Conservation (phyloP, 1,284 basidiomycete genomes). For the Vanrija sp. region DNA sequence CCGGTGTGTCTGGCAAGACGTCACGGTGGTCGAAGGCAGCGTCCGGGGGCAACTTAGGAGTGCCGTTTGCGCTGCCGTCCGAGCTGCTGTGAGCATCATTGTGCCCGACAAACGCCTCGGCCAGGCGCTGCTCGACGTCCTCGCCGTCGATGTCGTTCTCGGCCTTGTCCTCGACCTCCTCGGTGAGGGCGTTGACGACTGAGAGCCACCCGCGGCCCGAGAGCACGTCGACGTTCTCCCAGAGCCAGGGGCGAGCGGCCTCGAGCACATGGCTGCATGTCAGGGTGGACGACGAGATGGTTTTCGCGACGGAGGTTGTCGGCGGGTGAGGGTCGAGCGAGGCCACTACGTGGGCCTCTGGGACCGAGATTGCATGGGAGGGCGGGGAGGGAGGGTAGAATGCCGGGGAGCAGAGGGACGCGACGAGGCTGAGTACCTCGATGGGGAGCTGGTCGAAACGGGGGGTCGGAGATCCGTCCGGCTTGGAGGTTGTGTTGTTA, state of each 20-base stretch:
- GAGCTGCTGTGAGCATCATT: no score
- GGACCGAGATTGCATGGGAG: constrained; percentile 8
- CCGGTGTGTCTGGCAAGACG: no score
- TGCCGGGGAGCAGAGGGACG: constrained; percentile 32
- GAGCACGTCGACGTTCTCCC: constrained; percentile 46
- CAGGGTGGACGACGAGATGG: constrained; percentile 26
- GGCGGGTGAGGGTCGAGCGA: constrained; percentile 33
- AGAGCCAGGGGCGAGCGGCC: constrained; percentile 44
- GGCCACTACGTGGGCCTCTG: constrained; percentile 24
- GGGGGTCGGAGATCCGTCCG: not conserved
- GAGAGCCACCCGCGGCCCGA: constrained; percentile 48
- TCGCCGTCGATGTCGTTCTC: constrained; percentile 6
- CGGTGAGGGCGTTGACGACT: constrained; percentile 47
- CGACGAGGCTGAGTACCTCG: constrained; percentile 37
- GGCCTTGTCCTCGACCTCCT: constrained; percentile 34
- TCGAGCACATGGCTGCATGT: constrained; percentile 29
- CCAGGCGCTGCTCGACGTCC: not conserved
- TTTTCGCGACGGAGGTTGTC: constrained; percentile 15
- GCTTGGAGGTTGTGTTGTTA: not conserved
- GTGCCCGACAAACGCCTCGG: no score
- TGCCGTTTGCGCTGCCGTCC: no score
- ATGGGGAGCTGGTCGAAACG: constrained; percentile 41
- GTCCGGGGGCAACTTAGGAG: no score
- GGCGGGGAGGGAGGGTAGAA: constrained; percentile 27
- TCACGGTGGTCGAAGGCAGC: no score